Percentiles rank a stretch among this genome's conserved stretches.
These are phyloP conservation scores for Schizophyllum commune DNA, from an alignment of 1,284 basidiomycete genomes.

Conservation along the genomic window DNA sequence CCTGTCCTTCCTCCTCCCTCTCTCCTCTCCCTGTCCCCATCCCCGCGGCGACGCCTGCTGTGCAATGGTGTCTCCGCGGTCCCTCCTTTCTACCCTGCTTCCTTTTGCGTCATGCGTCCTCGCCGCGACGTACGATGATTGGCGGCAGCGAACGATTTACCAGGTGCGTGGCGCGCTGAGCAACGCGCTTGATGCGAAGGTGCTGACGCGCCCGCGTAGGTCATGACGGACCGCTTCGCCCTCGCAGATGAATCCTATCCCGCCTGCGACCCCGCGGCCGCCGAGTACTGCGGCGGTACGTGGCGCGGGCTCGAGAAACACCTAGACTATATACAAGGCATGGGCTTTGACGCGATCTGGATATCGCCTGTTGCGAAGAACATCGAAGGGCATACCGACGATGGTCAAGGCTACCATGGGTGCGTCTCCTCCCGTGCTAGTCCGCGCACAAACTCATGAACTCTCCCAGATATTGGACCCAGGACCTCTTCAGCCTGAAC, in stretches of 20 bases:
- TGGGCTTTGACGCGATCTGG: slow-evolving; percentile 73
- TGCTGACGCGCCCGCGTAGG: slow-evolving; percentile 11
- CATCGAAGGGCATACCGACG: slow-evolving; percentile 51
- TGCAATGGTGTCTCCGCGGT: background rate
- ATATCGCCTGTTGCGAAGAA: slow-evolving; percentile 60
- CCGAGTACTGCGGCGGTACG: slow-evolving; percentile 69
- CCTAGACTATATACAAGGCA: slow-evolving; percentile 69
- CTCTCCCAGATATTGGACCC: slow-evolving; percentile 44
- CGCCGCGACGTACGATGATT: slow-evolving; percentile 9
- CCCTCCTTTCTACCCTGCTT: background rate
- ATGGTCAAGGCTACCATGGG: slow-evolving; percentile 63
- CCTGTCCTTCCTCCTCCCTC: background rate
- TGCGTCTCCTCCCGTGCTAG: slow-evolving; percentile 14
- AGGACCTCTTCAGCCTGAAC: slow-evolving; percentile 55
- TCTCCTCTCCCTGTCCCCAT: background rate
- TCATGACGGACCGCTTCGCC: slow-evolving; percentile 74
- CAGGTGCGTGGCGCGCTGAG: background rate
- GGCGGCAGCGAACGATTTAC: slow-evolving; percentile 10
- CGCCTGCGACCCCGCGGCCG: slow-evolving; percentile 43
- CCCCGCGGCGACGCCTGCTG: background rate
- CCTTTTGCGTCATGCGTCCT: background rate
- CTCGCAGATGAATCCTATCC: slow-evolving; percentile 30
- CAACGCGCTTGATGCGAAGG: background rate
- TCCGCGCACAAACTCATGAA: background rate
- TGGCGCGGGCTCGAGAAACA: slow-evolving; percentile 66